phyloP scores from a whole-genome alignment of 495 filamentous ascomycete species.

The Penicillium maclennaniae region DNA sequence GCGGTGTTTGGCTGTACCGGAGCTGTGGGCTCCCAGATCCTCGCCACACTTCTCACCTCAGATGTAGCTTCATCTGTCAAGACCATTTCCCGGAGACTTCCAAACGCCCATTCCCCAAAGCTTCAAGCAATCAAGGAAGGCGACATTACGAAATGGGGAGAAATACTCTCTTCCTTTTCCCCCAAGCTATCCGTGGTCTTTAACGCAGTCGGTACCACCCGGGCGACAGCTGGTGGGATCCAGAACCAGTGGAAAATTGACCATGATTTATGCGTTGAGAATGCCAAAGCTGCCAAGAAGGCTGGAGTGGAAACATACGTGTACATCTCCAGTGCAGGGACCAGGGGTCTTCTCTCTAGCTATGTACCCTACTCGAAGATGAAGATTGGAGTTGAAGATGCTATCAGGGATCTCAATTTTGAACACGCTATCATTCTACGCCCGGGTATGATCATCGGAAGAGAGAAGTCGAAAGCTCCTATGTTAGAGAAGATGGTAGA shows the following conservation, averaged over 20 bases:
- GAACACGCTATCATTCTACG: conserved; percentile 36
- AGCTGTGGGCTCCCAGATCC: conserved; percentile 54
- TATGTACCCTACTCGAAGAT: conserved; percentile 37
- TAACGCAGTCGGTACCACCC: conserved; percentile 46
- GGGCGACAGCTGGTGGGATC: conserved; percentile 42
- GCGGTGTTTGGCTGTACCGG: conserved; percentile 56
- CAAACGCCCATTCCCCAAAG: conserved; percentile 42
- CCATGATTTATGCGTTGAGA: conserved; percentile 44
- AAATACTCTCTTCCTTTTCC: conserved; percentile 29
- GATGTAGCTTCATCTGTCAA: conserved; percentile 43
- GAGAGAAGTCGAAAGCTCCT: conserved; percentile 28
- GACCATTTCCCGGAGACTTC: conserved; percentile 56
- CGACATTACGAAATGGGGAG: conserved; percentile 35
- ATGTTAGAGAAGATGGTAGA: conserved; percentile 29
- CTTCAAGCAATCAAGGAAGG: conserved; percentile 35
- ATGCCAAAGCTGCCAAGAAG: conserved; percentile 45
- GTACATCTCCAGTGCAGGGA: conserved; percentile 42
- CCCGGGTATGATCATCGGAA: conserved; percentile 38
- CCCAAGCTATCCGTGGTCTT: conserved; percentile 41
- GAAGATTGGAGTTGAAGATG: conserved; percentile 39
- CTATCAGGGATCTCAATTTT: conserved; percentile 35
- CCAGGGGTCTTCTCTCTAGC: conserved; percentile 22
- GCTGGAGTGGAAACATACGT: conserved; percentile 50
- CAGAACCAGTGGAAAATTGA: conserved; percentile 50
- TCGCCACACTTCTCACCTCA: conserved; percentile 48